Evolutionary conservation across 2,329 filamentous ascomycete genomes (phyloP).

Genomic region (Venturia asperata): DNA sequence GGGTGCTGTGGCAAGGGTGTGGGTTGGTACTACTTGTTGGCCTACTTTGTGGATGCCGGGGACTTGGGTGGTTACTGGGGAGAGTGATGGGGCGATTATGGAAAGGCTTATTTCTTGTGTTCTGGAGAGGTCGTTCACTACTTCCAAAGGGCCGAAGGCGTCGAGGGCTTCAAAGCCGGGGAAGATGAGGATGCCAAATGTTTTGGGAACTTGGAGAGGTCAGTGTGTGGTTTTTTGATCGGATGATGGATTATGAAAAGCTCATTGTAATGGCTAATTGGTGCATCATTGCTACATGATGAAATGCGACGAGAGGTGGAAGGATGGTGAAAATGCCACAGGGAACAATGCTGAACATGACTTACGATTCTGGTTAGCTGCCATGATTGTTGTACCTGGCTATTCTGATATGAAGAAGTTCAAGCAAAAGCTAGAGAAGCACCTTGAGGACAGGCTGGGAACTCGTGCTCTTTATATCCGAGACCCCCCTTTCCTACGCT

Average conservation of each 20-base stretch:
- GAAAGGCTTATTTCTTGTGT: not conserved
- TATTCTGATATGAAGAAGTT: not conserved
- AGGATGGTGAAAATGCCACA: not conserved
- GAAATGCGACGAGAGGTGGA: not conserved
- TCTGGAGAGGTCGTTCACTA: constrained; percentile 11
- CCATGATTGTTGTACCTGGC: not conserved
- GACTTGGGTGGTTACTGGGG: constrained; percentile 1
- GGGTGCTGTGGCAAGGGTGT: constrained; percentile 11
- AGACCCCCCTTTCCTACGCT: not conserved
- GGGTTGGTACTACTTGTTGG: constrained; percentile 4
- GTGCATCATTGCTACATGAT: not conserved
- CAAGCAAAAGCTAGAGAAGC: not conserved
- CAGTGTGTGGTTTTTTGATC: not conserved
- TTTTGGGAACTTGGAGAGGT: not conserved
- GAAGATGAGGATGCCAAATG: constrained; percentile 8
- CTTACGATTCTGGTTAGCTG: not conserved
- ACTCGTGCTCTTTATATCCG: not conserved
- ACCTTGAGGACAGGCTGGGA: not conserved
- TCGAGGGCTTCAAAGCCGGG: constrained; percentile 17
- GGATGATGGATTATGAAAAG: not conserved
- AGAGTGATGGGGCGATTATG: not conserved
- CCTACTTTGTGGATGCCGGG: constrained; percentile 6
- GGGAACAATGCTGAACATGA: not conserved
- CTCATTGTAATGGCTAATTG: no score
- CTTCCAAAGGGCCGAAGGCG: constrained; percentile 16